Conservation (phyloP, 805 yeast genomes). For the Grigorovia humatica region DNA sequence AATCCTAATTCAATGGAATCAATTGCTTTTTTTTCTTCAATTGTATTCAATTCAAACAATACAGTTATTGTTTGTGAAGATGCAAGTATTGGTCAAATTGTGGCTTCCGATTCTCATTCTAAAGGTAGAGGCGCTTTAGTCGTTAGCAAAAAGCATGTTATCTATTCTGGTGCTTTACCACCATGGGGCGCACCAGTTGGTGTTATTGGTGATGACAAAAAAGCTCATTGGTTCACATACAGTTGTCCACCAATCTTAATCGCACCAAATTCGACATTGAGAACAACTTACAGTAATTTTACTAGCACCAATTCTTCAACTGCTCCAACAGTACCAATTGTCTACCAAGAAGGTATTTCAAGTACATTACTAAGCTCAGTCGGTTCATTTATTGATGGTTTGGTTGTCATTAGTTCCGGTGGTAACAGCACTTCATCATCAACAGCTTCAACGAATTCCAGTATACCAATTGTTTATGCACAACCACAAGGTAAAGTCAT, state of each 20-base stretch:
- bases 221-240: conserved; percentile 18
- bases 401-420: conserved; percentile 18
- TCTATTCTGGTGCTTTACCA: conserved; percentile 23
- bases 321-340: conserved; percentile 18
- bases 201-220: conserved; percentile 8
- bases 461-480: conserved; percentile 2
- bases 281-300: conserved; percentile 17
- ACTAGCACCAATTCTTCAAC: conserved; percentile 8
- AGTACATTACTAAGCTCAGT: conserved; percentile 9
- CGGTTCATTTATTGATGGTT: conserved; percentile 14
- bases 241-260: conserved; percentile 14
- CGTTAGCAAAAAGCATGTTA: conserved; percentile 14
- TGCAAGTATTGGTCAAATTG: conserved; percentile 10
- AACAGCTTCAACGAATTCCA: conserved; percentile 1
- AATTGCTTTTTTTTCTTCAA: conserved; percentile 18
- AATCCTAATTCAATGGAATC: conserved; percentile 17
- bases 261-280: conserved; percentile 13
- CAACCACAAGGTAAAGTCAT: conserved; percentile 5
- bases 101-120: conserved; percentile 12
- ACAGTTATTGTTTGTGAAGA: conserved; percentile 17
- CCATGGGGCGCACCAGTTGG: conserved; percentile 24
- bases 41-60: conserved; percentile 16
- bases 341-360: conserved; percentile 19
- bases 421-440: conserved; percentile 8
- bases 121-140: conserved; percentile 20